Evolutionary conservation across 1,284 basidiomycete species (phyloP), one percentile per base, ranked within the genome.

Genomic region (Melampsora occidentalis): DNA sequence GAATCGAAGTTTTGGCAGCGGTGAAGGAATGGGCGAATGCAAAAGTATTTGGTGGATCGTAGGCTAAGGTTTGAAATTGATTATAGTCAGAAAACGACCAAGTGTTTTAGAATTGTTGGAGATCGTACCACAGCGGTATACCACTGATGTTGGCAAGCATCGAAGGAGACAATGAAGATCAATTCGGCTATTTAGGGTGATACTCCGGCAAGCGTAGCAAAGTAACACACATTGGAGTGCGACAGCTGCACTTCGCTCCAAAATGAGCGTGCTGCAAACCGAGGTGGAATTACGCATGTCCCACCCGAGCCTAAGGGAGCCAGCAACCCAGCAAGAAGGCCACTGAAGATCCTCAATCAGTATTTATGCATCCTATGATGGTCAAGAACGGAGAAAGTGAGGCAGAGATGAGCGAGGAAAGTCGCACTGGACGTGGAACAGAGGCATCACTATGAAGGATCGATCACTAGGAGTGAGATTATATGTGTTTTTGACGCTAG

Each of bases 361-460:
- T 33, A 46, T 33, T 16, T 46, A 49, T 51, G 61, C 18, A 62
- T 6, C 9, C 14, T 2, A 51, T 65, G 25, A 39, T 2, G 46
- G 20, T 46, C 42, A 46, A n/a, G n/a, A n/a, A n/a, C n/a, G n/a
- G n/a, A 14, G 42, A 46, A 12, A 46, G 71, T 48, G 16, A 42
- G 48, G 22, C 31, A 25, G 33, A 20, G 51, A 28, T 3, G 39
- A 35, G 59, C 16, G 42, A n/a, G 59, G 5, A 18, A 12, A 48
- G 67, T 73, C 71, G 42, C 69, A 79, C 71, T 88, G 88, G 22
- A 89, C 88, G 79, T 89, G 89, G 83, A 89, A 90, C 42, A 89
- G 85, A 35, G 89, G 89, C 89, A 90, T 90, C 84, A 90, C 89
- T 35, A 86, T 82, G 79, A 84, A 85, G 12, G 84, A 84, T n/a